Evolutionary conservation across 106 monocot species (phyloP), one percentile per base, ranked within the genome.

Genomic region (Dendrobium catenatum): DNA sequence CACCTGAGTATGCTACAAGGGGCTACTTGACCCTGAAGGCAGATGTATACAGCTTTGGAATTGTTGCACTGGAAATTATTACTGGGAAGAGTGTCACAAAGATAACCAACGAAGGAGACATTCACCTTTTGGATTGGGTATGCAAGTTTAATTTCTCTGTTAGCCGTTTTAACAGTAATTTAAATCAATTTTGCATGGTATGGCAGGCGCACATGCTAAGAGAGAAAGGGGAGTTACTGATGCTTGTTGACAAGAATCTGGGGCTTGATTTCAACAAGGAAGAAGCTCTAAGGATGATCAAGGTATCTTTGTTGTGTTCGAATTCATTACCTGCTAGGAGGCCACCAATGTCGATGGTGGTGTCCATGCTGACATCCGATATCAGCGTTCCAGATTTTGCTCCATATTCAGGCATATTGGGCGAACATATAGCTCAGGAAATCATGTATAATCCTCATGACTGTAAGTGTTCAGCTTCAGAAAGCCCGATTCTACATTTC

Each of bases 21-120:
- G 91, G 91, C 43, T 82, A 91, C 67, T 72, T 91, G 48, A 90
- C 85, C 19, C 82, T 80, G 5, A 90, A 90, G 78, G 90, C 90
- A 84, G 90, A 90, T 84, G 91, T 91, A 55, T 91, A 91, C 80
- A 91, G 91, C 81, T 91, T 91, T 79, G 91, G 91, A 19, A 84
- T 91, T n/a, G 91, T 91, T 44, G 51, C 73, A 2, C 55, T 91
- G 33, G 91, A 91, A 47, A 86, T 91, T 64, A 82, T 91, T 20
- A 91, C 86, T 55, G 91, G 91, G 22, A 86, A 46, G 68, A 88
- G 88, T 77, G 88, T 88, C 55, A 79, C 82, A 27, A 88, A 51
- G 59, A 19, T 84, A 73, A 75, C 86, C 88, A 1, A 88, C 66
- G 73, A 86, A 91, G 40, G 90, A 91, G 1, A 83, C 33, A 33